phyloP scores from a whole-genome alignment of 768 basidiomycete species.

The Lenzites betulinus region DNA sequence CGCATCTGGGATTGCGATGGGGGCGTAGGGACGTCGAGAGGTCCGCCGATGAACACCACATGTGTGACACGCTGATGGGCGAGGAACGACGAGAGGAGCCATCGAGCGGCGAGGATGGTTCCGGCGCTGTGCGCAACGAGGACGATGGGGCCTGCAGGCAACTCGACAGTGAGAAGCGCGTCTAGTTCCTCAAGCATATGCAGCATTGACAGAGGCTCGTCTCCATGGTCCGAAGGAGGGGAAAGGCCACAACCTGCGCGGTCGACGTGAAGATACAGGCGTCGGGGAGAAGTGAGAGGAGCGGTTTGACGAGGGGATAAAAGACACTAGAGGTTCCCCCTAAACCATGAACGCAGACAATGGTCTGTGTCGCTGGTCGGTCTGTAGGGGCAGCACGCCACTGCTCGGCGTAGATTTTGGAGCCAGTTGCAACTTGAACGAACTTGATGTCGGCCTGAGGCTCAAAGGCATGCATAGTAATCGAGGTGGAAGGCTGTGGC shows the following conservation, averaged over 20 bases:
- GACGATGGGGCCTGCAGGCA: neutral
- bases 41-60: neutral
- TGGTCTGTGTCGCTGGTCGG: neutral
- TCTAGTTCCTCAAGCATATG: slow-evolving; percentile 5
- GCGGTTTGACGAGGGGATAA: slow-evolving; percentile 2
- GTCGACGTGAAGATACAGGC: neutral
- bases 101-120: slow-evolving; percentile 1
- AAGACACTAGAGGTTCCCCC: neutral
- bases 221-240: neutral
- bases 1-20: neutral
- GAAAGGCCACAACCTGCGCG: neutral
- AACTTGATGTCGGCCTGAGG: neutral
- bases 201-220: neutral
- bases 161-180: neutral
- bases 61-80: slow-evolving; percentile 1
- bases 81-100: neutral
- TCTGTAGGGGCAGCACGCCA: neutral
- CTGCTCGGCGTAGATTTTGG: slow-evolving; percentile 3
- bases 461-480: neutral
- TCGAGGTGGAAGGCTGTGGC: neutral
- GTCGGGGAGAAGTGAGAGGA: neutral
- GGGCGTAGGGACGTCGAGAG: neutral
- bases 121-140: slow-evolving; percentile 9
- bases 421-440: neutral
- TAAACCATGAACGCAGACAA: neutral